Conservation (phyloP, 2,329 filamentous ascomycete genomes). For the Periconia digitata region DNA sequence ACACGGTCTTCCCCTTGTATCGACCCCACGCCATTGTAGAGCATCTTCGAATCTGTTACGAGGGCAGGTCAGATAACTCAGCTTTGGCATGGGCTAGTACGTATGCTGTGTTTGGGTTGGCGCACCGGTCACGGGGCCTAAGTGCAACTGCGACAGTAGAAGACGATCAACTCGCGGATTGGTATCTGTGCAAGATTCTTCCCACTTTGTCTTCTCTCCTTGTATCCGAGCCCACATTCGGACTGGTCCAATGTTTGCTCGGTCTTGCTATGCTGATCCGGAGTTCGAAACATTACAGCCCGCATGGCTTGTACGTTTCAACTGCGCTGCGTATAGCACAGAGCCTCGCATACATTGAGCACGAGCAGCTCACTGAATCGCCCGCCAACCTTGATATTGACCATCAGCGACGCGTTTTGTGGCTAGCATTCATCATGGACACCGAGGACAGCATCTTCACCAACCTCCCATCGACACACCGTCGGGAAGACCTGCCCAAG, state of each 20-base stretch:
- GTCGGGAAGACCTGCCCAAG: slow-evolving; percentile 18
- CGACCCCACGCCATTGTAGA: slow-evolving; percentile 21
- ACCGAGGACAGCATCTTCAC: slow-evolving; percentile 18
- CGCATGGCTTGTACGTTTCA: slow-evolving; percentile 20
- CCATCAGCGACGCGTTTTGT: slow-evolving; percentile 25
- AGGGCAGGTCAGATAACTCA: slow-evolving; percentile 20
- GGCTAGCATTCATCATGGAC: slow-evolving; percentile 25
- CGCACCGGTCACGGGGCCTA: slow-evolving; percentile 26
- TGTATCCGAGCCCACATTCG: slow-evolving; percentile 17
- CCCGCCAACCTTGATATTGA: slow-evolving; percentile 10
- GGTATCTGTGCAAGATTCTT: slow-evolving; percentile 21
- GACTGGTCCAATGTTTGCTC: slow-evolving; percentile 25
- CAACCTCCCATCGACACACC: slow-evolving; percentile 20
- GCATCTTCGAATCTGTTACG: slow-evolving; percentile 28
- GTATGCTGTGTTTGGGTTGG: slow-evolving; percentile 28
- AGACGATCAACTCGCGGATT: slow-evolving; percentile 24
- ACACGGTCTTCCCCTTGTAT: slow-evolving; percentile 25
- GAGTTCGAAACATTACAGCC: slow-evolving; percentile 12
- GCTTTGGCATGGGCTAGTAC: slow-evolving; percentile 25
- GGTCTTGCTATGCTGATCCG: slow-evolving; percentile 20
- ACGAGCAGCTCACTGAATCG: background rate
- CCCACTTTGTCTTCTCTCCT: slow-evolving; percentile 16
- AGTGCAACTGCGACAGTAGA: slow-evolving; percentile 19
- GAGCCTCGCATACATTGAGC: slow-evolving; percentile 15
- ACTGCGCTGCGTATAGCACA: slow-evolving; percentile 26